Evolutionary conservation across 345 rosid species (phyloP).

Genomic region (Boechera divaricarpa): DNA sequence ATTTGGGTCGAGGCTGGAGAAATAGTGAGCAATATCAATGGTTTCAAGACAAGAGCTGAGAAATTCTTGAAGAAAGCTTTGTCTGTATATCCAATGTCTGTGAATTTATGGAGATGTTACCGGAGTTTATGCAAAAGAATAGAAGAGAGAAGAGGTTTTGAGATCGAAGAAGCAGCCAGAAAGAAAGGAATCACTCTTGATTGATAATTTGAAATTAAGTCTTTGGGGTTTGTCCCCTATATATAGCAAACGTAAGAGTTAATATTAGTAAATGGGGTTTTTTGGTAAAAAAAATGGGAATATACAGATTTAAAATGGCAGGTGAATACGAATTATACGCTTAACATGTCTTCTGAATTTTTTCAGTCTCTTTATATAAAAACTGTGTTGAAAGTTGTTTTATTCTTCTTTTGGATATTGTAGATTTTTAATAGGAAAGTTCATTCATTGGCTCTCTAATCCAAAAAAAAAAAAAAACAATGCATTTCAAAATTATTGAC

Average conservation of each 20-base stretch:
- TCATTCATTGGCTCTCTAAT: background rate
- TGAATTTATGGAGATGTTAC: slow-evolving; percentile 64
- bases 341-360: background rate
- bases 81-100: slow-evolving; percentile 72
- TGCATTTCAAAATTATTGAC: background rate
- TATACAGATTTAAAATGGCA: background rate
- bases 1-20: slow-evolving; percentile 79
- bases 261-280: background rate
- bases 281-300: background rate
- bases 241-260: slow-evolving; percentile 17
- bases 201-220: slow-evolving; percentile 7
- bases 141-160: slow-evolving; percentile 45
- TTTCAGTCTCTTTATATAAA: background rate
- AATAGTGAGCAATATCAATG: slow-evolving; percentile 50
- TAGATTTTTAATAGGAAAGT: background rate
- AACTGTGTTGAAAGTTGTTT: background rate
- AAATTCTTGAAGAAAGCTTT: slow-evolving; percentile 70
- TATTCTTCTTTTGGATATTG: background rate
- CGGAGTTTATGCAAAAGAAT: slow-evolving; percentile 39
- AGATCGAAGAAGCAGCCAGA: slow-evolving; percentile 60
- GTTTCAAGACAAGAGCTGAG: slow-evolving; percentile 49
- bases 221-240: slow-evolving; percentile 1
- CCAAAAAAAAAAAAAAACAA: background rate
- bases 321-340: slow-evolving; percentile 9
- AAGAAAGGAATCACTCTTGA: slow-evolving; percentile 62